Evolutionary conservation across 768 basidiomycete genomes (phyloP), one percentile per base, ranked within the genome.

Genomic region (Tricholoma furcatifolium): DNA sequence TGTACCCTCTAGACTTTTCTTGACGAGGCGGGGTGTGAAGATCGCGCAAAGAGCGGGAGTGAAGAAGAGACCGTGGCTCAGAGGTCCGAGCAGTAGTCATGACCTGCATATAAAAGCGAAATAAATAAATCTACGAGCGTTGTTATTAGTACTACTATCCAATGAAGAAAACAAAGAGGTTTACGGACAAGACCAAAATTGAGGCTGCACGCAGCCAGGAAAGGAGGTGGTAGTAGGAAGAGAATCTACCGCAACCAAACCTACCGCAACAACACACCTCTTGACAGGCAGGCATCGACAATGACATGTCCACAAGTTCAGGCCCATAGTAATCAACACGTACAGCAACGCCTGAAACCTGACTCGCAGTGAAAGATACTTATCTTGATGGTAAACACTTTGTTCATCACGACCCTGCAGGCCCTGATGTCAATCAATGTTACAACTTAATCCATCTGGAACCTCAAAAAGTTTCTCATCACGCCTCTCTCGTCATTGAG

Each of bases 41-140:
- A 50, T 62, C 61, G 41, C 51, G 52, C 20, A 60, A 38, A 45
- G 55, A 60, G 36, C 53, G 55, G 31, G 57, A 55, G 27, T 57
- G 47, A 9, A 53, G 45, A 48, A 57, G 55, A 48, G 57, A 36
- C 32, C 36, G 50, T 47, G 50, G 34, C n/a, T 55, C 56, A 17
- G 50, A 27, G 34, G 21, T 31, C 11, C 53, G 50, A 48, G 50
- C 40, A 41, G 59, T 49, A 58, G 56, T 43, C 59, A 60, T 58
- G 51, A 43, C 53, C 53, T 54, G 56, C 48, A 55, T 53, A 53
- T 18, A 9, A 47, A 53, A 47, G 41, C 35, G 15, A 48, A 46
- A 32, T 43, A 38, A 34, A 43, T 30, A 57, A 46, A 50, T 36
- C 56, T 52, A 43, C 18, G 14, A 30, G 24, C 39, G 38, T 32